Evolutionary conservation across 2,329 filamentous ascomycete species (phyloP), one percentile per base, ranked within the genome.

Genomic region (Didymosphaeria variabile): DNA sequence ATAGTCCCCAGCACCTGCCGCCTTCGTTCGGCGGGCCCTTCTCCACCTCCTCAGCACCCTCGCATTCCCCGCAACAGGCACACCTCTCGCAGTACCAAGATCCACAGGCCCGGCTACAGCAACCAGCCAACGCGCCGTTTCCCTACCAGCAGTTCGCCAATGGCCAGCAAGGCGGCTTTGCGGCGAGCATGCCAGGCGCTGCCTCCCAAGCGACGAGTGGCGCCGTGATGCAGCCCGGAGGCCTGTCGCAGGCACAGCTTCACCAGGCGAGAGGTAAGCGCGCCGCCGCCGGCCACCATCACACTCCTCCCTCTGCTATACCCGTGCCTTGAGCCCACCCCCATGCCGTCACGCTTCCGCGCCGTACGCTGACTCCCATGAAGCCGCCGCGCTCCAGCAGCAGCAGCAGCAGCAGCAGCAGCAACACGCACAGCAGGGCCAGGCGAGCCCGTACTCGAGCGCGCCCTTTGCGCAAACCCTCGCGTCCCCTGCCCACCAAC

Each of bases 251-350:
- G 58, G 67, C 69, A 70, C 75, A 74, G 67, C 73, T 74, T 70
- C 71, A 75, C 65, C 70, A 75, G 57, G 72, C 74, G 69, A 73
- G 76, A 77, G 75, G 77, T 79, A 74, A 74, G 77, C 72, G 69
- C 65, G 67, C 70, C 59, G 26, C 55, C 19, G 17, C 51, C 47
- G 38, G 32, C 49, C 45, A 55, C 52, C 29, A 34, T 45, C 52
- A 55, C 52, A 26, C 21, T 23, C 26, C 5, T 26, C 38, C 52
- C 52, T 45, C 9, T 55, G 52, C 52, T 55, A 44, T 45, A 13
- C 52, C 38, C 38, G 38, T 44, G 38, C 52, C 52, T 38, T 5
- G 5, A n/a, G 23, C 38, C 38, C 36, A 10, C 15, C 38, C 38
- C 38, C 26, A 31, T 55, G 52, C 52, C 52, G 52, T 55, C 38